These are phyloP conservation scores for Mycena vulgaris DNA, from an alignment of 768 basidiomycete species.

Conservation along the genomic window DNA sequence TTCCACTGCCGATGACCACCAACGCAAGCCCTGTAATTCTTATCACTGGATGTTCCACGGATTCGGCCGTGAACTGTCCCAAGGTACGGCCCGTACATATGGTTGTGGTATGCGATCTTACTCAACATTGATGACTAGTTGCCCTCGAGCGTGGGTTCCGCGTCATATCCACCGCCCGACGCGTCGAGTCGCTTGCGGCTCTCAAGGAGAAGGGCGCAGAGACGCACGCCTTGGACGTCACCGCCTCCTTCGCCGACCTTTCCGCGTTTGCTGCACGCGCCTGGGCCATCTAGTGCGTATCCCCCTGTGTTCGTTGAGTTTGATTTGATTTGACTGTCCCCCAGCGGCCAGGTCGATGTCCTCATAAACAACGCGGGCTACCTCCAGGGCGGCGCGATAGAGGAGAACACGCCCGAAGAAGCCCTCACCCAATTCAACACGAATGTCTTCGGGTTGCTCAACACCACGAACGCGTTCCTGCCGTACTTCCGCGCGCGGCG, in stretches of 20 bases:
- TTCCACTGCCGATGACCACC: neutral
- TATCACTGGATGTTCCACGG: constrained; percentile 51
- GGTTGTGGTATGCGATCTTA: constrained; percentile 39
- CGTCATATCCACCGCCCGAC: constrained; percentile 53
- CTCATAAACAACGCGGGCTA: constrained; percentile 54
- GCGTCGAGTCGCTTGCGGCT: constrained; percentile 40
- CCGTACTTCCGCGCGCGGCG: constrained; percentile 51
- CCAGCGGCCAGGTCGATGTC: constrained; percentile 49
- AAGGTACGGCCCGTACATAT: constrained; percentile 10
- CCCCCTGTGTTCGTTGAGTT: too few species aligned
- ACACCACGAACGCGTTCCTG: constrained; percentile 50
- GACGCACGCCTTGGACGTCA: constrained; percentile 48
- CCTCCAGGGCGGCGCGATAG: constrained; percentile 44
- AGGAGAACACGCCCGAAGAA: constrained; percentile 40
- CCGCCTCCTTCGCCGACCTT: constrained; percentile 40
- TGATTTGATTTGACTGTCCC: neutral
- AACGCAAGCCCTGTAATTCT: constrained; percentile 32
- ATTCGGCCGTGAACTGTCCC: constrained; percentile 47
- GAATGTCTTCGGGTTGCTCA: constrained; percentile 49
- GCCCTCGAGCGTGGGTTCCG: constrained; percentile 45
- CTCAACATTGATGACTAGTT: neutral
- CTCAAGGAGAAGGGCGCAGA: constrained; percentile 46
- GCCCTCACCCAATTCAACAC: constrained; percentile 46
- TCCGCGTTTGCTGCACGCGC: constrained; percentile 43
- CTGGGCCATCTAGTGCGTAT: constrained; percentile 40